Conservation (phyloP, 2,329 filamentous ascomycete species). For the Fusarium subglutinans region DNA sequence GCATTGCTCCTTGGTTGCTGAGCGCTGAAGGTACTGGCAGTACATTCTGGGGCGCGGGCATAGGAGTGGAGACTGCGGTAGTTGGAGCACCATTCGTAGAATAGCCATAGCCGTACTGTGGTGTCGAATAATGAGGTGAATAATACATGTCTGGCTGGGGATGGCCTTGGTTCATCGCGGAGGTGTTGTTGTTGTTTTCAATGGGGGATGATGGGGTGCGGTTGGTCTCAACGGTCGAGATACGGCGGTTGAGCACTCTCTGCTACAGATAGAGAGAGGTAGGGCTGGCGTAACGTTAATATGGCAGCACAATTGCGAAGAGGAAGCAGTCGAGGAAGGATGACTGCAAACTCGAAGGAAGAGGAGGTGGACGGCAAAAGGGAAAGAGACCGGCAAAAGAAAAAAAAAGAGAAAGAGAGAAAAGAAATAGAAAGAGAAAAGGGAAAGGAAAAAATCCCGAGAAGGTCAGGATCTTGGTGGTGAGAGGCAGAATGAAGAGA, state of each 20-base stretch:
- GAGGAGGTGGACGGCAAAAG: slow-evolving; percentile 45
- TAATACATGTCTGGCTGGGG: slow-evolving; percentile 70
- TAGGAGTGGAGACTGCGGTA: slow-evolving; percentile 74
- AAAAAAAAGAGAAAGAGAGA: slow-evolving; percentile 40
- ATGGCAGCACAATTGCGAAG: slow-evolving; percentile 43
- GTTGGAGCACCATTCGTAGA: slow-evolving; percentile 71
- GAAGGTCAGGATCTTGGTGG: slow-evolving; percentile 44
- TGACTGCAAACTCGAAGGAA: slow-evolving; percentile 61
- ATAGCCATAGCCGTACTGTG: slow-evolving; percentile 76
- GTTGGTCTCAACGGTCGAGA: neutral
- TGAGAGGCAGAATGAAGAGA: slow-evolving; percentile 41
- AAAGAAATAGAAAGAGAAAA: slow-evolving; percentile 38
- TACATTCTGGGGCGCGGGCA: slow-evolving; percentile 68
- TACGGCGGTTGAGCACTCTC: neutral
- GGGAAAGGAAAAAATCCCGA: slow-evolving; percentile 34
- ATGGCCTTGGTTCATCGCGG: slow-evolving; percentile 79
- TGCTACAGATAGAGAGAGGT: neutral
- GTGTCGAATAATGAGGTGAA: slow-evolving; percentile 76
- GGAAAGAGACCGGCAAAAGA: slow-evolving; percentile 37
- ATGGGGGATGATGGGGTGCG: slow-evolving; percentile 3
- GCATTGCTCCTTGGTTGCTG: slow-evolving; percentile 58
- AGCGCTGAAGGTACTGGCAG: slow-evolving; percentile 73
- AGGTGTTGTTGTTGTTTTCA: slow-evolving; percentile 42
- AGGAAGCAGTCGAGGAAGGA: slow-evolving; percentile 62
- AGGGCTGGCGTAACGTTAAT: slow-evolving; percentile 15